Evolutionary conservation across 2,329 filamentous ascomycete genomes (phyloP).

Genomic region (Cladosporium sp.): DNA sequence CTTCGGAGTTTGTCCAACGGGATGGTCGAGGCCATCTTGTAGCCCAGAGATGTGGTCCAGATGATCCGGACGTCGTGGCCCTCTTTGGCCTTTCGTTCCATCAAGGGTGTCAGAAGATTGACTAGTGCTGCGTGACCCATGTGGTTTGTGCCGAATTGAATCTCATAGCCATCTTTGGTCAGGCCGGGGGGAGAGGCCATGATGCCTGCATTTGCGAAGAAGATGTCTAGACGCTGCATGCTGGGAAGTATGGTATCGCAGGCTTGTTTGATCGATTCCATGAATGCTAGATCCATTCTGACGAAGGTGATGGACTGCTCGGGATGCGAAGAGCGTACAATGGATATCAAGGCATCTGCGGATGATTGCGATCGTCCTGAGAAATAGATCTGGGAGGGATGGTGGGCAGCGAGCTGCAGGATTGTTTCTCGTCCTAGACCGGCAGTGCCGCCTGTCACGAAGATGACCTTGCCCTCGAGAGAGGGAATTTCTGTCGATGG

Average conservation of each 20-base stretch:
- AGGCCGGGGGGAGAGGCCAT: constrained; percentile 23
- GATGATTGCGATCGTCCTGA: constrained; percentile 44
- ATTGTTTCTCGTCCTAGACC: constrained; percentile 36
- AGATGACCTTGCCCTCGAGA: constrained; percentile 29
- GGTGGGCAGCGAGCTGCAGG: constrained; percentile 45
- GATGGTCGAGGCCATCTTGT: constrained; percentile 19
- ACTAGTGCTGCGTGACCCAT: constrained; percentile 32
- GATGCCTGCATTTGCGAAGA: constrained; percentile 28
- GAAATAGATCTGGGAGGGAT: constrained; percentile 52
- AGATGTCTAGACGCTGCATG: constrained; percentile 25
- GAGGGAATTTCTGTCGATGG: constrained; percentile 19
- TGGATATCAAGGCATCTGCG: constrained; percentile 41
- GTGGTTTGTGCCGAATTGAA: constrained; percentile 33
- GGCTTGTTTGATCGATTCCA: constrained; percentile 20
- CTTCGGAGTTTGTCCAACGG: constrained; percentile 27
- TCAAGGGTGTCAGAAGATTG: constrained; percentile 24
- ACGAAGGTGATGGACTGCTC: constrained; percentile 37
- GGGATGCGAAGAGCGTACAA: constrained; percentile 31
- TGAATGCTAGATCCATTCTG: constrained; percentile 25
- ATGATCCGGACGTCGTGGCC: constrained; percentile 26
- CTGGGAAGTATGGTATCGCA: constrained; percentile 19
- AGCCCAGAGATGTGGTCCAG: constrained; percentile 27
- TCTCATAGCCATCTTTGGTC: constrained; percentile 29
- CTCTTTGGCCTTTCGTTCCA: constrained; percentile 22
- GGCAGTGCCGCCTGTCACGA: constrained; percentile 12